Percentiles rank a stretch among this genome's conserved stretches.
Conservation (phyloP, 2,329 filamentous ascomycete genomes). For the Didymella pomorum region DNA sequence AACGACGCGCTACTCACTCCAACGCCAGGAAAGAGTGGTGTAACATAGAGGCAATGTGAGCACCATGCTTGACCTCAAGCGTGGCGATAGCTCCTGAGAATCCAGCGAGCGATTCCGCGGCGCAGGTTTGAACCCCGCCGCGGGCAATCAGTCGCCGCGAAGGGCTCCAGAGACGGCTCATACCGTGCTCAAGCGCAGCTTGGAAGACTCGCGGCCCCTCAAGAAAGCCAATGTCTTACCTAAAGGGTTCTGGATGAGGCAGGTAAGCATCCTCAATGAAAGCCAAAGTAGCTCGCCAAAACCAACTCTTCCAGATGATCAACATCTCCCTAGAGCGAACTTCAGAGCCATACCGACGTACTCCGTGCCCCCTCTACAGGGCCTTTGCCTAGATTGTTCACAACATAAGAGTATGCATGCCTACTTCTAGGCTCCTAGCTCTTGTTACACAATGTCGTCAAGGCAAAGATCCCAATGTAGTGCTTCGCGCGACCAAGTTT, state of each 20-base stretch:
- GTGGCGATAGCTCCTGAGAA: not conserved
- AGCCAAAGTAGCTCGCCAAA: not conserved
- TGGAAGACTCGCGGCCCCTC: not conserved
- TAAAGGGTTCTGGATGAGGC: not conserved
- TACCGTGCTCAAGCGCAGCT: not conserved
- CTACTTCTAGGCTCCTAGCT: slow-evolving; percentile 1
- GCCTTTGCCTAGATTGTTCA: slow-evolving; percentile 4
- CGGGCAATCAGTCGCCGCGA: not conserved
- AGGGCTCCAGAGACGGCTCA: not conserved
- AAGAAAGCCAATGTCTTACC: not conserved
- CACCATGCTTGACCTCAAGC: not conserved
- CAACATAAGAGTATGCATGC: slow-evolving; percentile 6
- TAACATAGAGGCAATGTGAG: not conserved
- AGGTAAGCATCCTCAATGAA: not conserved
- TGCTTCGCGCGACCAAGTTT: not conserved
- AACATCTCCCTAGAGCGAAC: not conserved
- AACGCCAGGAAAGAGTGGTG: not conserved
- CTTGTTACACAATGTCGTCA: slow-evolving; percentile 9
- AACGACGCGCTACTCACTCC: not conserved
- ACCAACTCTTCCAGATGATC: slow-evolving; percentile 6
- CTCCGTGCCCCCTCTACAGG: slow-evolving; percentile 1
- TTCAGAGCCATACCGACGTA: not conserved
- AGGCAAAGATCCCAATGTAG: not conserved
- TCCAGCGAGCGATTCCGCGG: not conserved
- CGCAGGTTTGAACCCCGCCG: not conserved